Conservation (phyloP, 2,329 filamentous ascomycete species). For the Nothopassalora personata region DNA sequence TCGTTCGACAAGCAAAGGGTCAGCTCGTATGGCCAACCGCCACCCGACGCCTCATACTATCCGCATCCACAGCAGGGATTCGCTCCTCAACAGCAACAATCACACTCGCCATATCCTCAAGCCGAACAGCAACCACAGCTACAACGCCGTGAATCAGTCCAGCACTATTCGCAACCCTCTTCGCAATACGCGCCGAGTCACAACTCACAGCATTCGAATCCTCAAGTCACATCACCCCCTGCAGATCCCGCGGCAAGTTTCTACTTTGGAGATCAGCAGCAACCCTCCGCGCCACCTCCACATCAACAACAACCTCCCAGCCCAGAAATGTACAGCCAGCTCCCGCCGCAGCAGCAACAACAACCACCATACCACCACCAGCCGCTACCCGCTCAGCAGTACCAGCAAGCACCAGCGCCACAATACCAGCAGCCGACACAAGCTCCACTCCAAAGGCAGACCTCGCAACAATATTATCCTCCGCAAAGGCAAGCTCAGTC, state of each 20-base stretch:
- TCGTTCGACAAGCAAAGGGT: constrained; percentile 26
- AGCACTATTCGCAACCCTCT: constrained; percentile 28
- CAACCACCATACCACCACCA: constrained; percentile 26
- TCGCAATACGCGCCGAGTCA: constrained; percentile 35
- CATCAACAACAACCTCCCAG: constrained; percentile 25
- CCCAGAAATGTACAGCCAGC: constrained; percentile 33
- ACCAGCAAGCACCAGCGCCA: constrained; percentile 14
- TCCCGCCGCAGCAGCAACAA: constrained; percentile 26
- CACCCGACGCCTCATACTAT: constrained; percentile 30
- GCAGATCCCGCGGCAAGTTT: constrained; percentile 54
- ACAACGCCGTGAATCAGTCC: constrained; percentile 29
- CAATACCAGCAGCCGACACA: constrained; percentile 19
- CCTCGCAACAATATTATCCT: constrained; percentile 20
- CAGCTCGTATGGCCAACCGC: constrained; percentile 20
- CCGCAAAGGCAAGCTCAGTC: constrained; percentile 7
- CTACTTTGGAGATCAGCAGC: constrained; percentile 47
- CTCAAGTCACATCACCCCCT: constrained; percentile 23
- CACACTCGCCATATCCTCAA: constrained; percentile 30
- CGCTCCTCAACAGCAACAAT: constrained; percentile 32
- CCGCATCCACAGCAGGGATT: constrained; percentile 32
- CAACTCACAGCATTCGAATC: constrained; percentile 26
- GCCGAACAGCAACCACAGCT: constrained; percentile 15
- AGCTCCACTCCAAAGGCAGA: constrained; percentile 15
- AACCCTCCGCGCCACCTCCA: constrained; percentile 6
- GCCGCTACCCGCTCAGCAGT: constrained; percentile 10